phyloP scores from a whole-genome alignment of 1,284 basidiomycete genomes.

The Trametes polyzona region DNA sequence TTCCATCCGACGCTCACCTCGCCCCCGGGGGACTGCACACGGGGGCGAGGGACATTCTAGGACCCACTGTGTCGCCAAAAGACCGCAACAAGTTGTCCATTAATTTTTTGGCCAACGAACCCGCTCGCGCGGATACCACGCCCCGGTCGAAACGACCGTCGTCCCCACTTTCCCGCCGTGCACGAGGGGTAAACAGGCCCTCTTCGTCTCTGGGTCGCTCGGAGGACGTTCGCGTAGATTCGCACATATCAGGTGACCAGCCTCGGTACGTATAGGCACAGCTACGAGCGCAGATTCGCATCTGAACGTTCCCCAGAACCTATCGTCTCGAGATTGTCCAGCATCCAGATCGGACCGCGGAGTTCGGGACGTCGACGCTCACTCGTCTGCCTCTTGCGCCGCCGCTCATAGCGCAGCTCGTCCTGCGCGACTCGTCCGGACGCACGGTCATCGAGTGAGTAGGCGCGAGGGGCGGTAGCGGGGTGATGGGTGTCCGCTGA shows the following conservation, averaged over 20 bases:
- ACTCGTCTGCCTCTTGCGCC: constrained; percentile 84
- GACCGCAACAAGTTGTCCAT: constrained; percentile 25
- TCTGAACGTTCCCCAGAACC: constrained; percentile 45
- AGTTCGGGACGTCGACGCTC: constrained; percentile 74
- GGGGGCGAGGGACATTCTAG: neutral
- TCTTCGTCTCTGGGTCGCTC: constrained; percentile 1
- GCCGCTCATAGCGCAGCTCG: constrained; percentile 78
- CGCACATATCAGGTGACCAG: constrained; percentile 12
- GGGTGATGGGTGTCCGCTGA: constrained; percentile 17
- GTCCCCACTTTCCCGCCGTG: constrained; percentile 20
- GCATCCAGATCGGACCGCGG: constrained; percentile 77
- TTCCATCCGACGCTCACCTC: constrained; percentile 8
- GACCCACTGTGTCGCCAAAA: constrained; percentile 15
- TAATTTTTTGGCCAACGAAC: constrained; percentile 18
- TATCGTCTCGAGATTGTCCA: constrained; percentile 82
- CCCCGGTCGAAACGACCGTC: constrained; percentile 4
- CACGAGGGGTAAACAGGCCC: constrained; percentile 20
- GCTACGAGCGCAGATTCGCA: neutral
- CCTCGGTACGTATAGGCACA: constrained; percentile 8
- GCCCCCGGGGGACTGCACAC: constrained; percentile 5
- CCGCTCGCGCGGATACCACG: constrained; percentile 9
- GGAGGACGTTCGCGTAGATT: constrained; percentile 16
- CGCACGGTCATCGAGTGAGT: constrained; percentile 72
- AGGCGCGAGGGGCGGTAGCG: neutral
- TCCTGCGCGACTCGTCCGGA: constrained; percentile 71